Percentiles rank a stretch among this genome's conserved stretches.
These are phyloP conservation scores for Sindora glabra DNA, from an alignment of 306 rosid species.

Conservation along the genomic window DNA sequence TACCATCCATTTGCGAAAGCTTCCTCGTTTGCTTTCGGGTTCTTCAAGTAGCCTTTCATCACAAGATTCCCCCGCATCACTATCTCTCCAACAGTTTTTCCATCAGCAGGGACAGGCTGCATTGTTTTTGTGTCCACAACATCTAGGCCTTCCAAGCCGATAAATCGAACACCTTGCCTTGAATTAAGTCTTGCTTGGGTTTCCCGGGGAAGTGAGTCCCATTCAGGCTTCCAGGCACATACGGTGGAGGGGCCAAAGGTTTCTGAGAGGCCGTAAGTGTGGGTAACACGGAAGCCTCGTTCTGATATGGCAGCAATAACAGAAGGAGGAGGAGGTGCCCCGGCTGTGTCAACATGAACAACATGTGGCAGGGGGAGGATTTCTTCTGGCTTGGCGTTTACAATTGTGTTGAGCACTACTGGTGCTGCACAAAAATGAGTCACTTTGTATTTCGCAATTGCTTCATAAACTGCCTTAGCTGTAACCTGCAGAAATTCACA, in stretches of 20 bases:
- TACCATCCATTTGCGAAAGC: conserved; percentile 81
- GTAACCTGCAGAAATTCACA: conserved; percentile 45
- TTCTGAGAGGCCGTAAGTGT: conserved; percentile 93
- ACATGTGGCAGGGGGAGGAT: conserved; percentile 83
- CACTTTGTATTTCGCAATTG: conserved; percentile 62
- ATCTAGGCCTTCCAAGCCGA: conserved; percentile 66
- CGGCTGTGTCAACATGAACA: conserved; percentile 79
- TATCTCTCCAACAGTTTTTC: conserved; percentile 73
- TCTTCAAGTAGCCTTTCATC: conserved; percentile 93
- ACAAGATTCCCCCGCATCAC: conserved; percentile 77
- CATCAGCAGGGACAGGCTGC: conserved; percentile 81
- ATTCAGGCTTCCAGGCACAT: conserved; percentile 94
- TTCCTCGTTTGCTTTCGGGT: conserved; percentile 68
- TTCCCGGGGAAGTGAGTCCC: conserved; percentile 63
- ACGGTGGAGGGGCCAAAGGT: conserved; percentile 83
- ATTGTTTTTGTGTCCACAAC: conserved; percentile 51
- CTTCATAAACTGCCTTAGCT: conserved; percentile 64
- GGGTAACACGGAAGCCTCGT: conserved; percentile 73
- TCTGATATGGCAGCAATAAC: conserved; percentile 62
- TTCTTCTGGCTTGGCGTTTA: conserved; percentile 61
- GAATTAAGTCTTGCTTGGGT: conserved; percentile 63
- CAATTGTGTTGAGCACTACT: conserved; percentile 76
- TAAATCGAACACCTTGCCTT: conserved; percentile 79
- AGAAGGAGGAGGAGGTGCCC: conserved; percentile 92
- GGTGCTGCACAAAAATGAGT: conserved; percentile 98